Conservation (phyloP, 148 eudicot genomes). For the Amaranthus hypochondriacus region DNA sequence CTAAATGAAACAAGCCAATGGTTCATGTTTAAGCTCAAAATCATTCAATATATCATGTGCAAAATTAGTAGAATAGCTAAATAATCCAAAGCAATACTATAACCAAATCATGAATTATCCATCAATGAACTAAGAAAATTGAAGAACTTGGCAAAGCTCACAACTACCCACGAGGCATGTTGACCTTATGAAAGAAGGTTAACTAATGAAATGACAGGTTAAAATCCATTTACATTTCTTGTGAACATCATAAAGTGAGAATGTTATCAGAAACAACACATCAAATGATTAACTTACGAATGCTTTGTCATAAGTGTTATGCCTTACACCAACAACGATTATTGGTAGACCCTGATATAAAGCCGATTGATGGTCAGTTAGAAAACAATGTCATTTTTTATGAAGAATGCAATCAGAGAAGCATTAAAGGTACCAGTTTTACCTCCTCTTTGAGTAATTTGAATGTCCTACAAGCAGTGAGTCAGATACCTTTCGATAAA, state of each 20-base stretch:
- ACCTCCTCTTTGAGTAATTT: slow-evolving; percentile 90
- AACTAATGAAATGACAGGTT: background rate
- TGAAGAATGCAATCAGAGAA: background rate
- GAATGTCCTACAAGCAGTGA: slow-evolving; percentile 84
- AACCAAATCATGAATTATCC: background rate
- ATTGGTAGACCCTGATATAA: slow-evolving; percentile 83
- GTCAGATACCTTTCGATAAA: slow-evolving; percentile 77
- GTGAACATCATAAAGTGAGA: background rate
- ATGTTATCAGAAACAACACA: background rate
- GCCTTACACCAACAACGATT: slow-evolving; percentile 85
- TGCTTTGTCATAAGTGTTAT: slow-evolving; percentile 87
- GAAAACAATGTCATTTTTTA: background rate
- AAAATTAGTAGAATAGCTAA: too few relatives aligned
- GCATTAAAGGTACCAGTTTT: background rate
- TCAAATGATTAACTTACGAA: slow-evolving; percentile 53
- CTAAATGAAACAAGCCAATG: too few relatives aligned
- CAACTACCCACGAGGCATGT: background rate
- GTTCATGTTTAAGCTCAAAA: too few relatives aligned
- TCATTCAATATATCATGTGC: too few relatives aligned
- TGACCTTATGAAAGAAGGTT: background rate
- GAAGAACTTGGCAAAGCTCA: background rate
- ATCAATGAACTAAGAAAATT: background rate
- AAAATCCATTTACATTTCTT: background rate
- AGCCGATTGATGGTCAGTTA: background rate
- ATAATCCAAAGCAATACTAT: background rate